A percentile compares a stretch with the other conserved stretches of the same genome.
phyloP scores from a whole-genome alignment of 352 stramenopile genomes.

The Blastocystis sp. region DNA sequence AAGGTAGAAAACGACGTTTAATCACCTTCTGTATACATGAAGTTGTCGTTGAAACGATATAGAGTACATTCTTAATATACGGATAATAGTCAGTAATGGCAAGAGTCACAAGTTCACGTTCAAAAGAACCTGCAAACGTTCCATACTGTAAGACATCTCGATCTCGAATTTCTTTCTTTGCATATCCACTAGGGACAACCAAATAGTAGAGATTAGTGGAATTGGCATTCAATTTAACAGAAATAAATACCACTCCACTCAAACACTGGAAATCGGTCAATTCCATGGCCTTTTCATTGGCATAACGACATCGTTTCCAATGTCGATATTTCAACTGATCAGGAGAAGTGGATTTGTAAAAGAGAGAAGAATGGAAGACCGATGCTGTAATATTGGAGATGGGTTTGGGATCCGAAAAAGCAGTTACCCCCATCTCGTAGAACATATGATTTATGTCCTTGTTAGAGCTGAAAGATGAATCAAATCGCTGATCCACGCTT shows the following conservation, averaged over 20 bases:
- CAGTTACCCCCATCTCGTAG: too few relatives aligned
- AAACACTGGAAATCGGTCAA: too few relatives aligned
- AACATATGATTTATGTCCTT: too few relatives aligned
- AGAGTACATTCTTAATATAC: background rate
- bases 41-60: background rate
- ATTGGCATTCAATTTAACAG: conserved; percentile 1
- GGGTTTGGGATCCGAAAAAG: too few relatives aligned
- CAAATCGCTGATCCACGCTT: too few relatives aligned
- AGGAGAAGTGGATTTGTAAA: too few relatives aligned
- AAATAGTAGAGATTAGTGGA: background rate
- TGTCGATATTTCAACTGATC: too few relatives aligned
- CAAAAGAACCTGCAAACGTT: background rate
- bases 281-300: too few relatives aligned
- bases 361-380: too few relatives aligned
- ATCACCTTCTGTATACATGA: background rate
- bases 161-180: background rate
- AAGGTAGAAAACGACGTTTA: conserved; percentile 39
- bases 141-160: background rate
- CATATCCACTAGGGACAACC: background rate
- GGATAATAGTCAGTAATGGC: conserved; percentile 24
- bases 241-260: background rate
- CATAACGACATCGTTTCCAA: too few relatives aligned
- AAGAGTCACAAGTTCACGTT: conserved; percentile 26
- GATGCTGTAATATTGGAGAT: too few relatives aligned
- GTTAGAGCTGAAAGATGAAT: too few relatives aligned